A percentile compares a stretch with the other conserved stretches of the same genome.
Conservation (phyloP, 2,329 filamentous ascomycete species). For the Onygenales sp. region DNA sequence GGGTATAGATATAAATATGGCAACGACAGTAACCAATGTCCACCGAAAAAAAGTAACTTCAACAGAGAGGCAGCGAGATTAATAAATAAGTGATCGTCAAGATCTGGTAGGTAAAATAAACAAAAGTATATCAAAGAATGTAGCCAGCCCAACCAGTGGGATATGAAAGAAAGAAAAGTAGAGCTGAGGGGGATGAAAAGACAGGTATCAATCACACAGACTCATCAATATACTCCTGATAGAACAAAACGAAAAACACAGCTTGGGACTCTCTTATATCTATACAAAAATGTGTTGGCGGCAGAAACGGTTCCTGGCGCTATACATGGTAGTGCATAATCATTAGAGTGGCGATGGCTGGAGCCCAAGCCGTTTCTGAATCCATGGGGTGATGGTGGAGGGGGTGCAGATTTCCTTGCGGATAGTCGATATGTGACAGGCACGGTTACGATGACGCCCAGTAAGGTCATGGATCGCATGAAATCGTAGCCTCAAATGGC, state of each 20-base stretch:
- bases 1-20: background rate
- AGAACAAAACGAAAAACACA: slow-evolving; percentile 16
- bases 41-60: background rate
- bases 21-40: background rate
- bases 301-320: slow-evolving; percentile 6
- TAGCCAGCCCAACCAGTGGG: slow-evolving; percentile 48
- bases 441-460: background rate
- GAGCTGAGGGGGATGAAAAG: background rate
- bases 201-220: background rate
- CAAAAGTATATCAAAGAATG: slow-evolving; percentile 37
- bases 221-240: background rate
- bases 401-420: background rate
- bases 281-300: background rate
- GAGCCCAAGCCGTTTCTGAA: slow-evolving; percentile 12
- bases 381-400: slow-evolving; percentile 6
- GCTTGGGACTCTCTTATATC: background rate
- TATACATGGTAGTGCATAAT: slow-evolving; percentile 8
- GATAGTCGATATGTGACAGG: slow-evolving; percentile 1
- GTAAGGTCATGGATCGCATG: background rate
- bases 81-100: slow-evolving; percentile 11
- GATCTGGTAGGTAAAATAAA: slow-evolving; percentile 12
- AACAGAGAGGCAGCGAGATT: background rate
- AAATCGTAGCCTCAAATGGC: slow-evolving; percentile 3
- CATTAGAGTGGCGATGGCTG: slow-evolving; percentile 9
- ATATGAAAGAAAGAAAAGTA: slow-evolving; percentile 35